Conservation (phyloP, 1,284 basidiomycete genomes). For the Leccinum brunneo-olivaceum region DNA sequence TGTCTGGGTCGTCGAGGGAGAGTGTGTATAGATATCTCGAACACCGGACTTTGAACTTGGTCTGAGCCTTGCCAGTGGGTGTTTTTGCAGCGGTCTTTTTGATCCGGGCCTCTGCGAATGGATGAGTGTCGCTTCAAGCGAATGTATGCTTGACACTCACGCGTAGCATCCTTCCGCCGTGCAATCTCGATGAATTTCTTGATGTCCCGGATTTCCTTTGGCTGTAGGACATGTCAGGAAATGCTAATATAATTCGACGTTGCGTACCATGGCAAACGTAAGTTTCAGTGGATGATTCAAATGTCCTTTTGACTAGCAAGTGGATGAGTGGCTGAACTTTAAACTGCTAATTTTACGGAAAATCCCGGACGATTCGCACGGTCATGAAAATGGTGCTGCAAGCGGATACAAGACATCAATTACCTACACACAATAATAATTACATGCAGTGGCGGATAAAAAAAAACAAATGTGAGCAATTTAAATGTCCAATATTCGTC, state of each 20-base stretch:
- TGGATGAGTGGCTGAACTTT: conserved; percentile 29
- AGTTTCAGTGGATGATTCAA: conserved; percentile 3
- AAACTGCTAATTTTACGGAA: conserved; percentile 26
- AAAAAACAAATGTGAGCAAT: neutral
- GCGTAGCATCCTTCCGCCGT: conserved; percentile 80
- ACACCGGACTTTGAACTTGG: conserved; percentile 99
- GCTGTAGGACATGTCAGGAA: conserved; percentile 44
- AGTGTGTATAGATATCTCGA: conserved; percentile 97
- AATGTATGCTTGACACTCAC: conserved; percentile 34
- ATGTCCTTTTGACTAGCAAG: neutral
- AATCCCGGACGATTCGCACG: conserved; percentile 8
- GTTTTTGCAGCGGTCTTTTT: conserved; percentile 81
- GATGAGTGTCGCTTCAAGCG: conserved; percentile 9
- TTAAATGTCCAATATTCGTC: conserved; percentile 1
- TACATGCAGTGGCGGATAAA: conserved; percentile 7
- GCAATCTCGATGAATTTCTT: conserved; percentile 98
- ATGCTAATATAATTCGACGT: neutral
- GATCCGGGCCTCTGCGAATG: conserved; percentile 78
- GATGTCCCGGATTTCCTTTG: conserved; percentile 97
- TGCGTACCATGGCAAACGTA: conserved; percentile 23
- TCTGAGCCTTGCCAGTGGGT: conserved; percentile 72
- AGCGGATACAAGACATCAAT: conserved; percentile 15
- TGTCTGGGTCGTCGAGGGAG: conserved; percentile 91
- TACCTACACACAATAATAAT: too few relatives aligned
- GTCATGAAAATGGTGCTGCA: conserved; percentile 17